Percentiles rank a stretch among this genome's conserved stretches.
phyloP scores from a whole-genome alignment of 768 basidiomycete genomes.

The Rhodotorula sphaerocarpa region DNA sequence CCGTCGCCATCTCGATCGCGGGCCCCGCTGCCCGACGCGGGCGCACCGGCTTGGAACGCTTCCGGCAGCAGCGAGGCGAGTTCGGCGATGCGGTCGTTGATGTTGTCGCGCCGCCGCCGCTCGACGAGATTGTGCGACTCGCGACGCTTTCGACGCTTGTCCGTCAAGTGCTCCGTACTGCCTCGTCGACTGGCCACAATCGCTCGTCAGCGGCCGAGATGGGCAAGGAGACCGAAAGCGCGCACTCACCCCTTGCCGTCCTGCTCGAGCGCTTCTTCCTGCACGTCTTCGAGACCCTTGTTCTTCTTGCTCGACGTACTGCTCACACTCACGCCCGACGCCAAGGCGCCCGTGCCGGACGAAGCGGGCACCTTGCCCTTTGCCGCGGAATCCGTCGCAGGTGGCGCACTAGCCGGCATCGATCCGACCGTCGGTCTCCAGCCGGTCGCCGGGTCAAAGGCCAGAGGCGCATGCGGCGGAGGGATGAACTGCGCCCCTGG shows the following conservation, averaged over 20 bases:
- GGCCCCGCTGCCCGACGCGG: background rate
- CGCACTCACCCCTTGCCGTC: slow-evolving; percentile 18
- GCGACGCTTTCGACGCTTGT: slow-evolving; percentile 69
- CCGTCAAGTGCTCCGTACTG: slow-evolving; percentile 40
- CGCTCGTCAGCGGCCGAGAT: background rate
- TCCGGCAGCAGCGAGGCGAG: slow-evolving; percentile 82
- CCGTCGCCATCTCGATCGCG: no score
- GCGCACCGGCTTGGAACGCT: slow-evolving; percentile 57
- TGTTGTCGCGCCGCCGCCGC: slow-evolving; percentile 75
- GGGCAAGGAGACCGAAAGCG: slow-evolving; percentile 9
- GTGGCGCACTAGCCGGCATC: background rate
- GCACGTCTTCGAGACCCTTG: slow-evolving; percentile 23
- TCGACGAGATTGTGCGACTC: slow-evolving; percentile 92
- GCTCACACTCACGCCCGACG: background rate
- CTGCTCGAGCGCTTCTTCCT: slow-evolving; percentile 16
- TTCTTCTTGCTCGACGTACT: background rate
- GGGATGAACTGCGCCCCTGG: background rate
- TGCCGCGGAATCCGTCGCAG: background rate
- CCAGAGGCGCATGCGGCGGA: background rate
- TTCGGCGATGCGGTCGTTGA: slow-evolving; percentile 90
- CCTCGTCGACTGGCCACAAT: background rate
- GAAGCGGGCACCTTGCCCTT: slow-evolving; percentile 35
- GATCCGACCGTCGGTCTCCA: slow-evolving; percentile 23
- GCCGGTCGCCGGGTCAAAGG: slow-evolving; percentile 30
- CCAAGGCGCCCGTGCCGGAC: slow-evolving; percentile 34